Base-by-base conservation (phyloP, 345 rosid species). In the Populus nigra region DNA sequence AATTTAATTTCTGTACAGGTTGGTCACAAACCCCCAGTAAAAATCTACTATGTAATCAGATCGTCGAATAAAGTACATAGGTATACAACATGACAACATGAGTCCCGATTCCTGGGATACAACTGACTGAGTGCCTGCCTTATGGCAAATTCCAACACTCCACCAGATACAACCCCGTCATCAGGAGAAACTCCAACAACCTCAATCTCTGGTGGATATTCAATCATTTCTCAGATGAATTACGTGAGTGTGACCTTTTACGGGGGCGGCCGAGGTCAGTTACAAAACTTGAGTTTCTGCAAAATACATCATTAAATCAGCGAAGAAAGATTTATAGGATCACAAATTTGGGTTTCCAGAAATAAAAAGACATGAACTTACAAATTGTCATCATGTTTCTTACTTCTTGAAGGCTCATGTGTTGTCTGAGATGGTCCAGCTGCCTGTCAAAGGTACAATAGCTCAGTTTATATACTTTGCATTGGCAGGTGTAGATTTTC, bases 321-420 rank as follows among this genome's bases (percentile, higher is more conserved):
- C 31, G 70, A 59, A 5, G 70, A 61, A 49, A 2, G 38, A 22
- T 31, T 11, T 10, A 2, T 8, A 79, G 65, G 45, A 72, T 43
- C 38, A 16, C 25, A 38, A 70, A 41, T 36, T 20, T 18, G 66
- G 8, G 31, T 63, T 29, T 41, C 15, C 39, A 36, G 65, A 66
- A 55, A 33, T 20, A 47, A 38, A 53, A 59, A 25, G 41, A 16
- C 67, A 65, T 12, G 67, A 31, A 79, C 91, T 87, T 88, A 94
- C 98, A 69, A 75, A 79, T 88, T 84, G 61, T 85, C 86, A 22
- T 85, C 88, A 33, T 83, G 83, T 73, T 82, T 86, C 76, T 77
- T 87, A 85, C 83, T 87, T 73, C 83, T 75, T 65, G 95, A 85
- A 25, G 88, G 85, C 76, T 86, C 94, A 57, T 84, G 85, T 71